Percentiles rank a stretch among this genome's conserved stretches.
phyloP scores from a whole-genome alignment of 495 filamentous ascomycete genomes.

The Daldinia concentrica region DNA sequence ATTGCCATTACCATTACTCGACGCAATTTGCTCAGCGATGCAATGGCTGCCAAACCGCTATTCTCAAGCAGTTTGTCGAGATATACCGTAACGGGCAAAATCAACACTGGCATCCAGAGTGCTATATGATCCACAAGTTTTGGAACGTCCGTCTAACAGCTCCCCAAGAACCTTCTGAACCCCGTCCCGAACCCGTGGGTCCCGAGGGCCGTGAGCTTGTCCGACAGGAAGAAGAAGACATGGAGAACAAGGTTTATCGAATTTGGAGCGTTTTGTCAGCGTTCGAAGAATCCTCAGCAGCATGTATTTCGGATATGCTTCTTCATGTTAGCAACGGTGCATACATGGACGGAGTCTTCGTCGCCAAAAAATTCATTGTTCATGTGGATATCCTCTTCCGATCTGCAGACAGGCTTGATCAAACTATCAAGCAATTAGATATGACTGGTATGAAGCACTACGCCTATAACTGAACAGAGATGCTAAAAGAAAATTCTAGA shows the following conservation, averaged over 20 bases:
- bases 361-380: conserved; percentile 96
- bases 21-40: conserved; percentile 96
- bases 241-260: conserved; percentile 97
- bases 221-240: conserved; percentile 85
- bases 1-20: conserved; percentile 99
- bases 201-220: conserved; percentile 78
- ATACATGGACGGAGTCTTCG: conserved; percentile 92
- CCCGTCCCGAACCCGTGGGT: conserved; percentile 64
- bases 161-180: conserved; percentile 49
- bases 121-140: conserved; percentile 99
- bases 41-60: conserved; percentile 96
- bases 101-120: conserved; percentile 99
- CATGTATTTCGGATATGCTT: conserved; percentile 99
- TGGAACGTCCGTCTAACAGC: conserved; percentile 91
- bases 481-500: conserved; percentile 60
- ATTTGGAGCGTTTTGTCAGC: conserved; percentile 98
- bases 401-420: conserved; percentile 85
- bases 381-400: conserved; percentile 94
- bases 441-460: conserved; percentile 71
- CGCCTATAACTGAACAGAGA: not conserved
- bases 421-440: conserved; percentile 70
- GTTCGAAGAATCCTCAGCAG: conserved; percentile 97
- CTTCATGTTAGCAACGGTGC: conserved; percentile 98
- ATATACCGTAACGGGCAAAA: conserved; percentile 97
- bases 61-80: conserved; percentile 98